Percentiles rank a stretch among this genome's conserved stretches.
phyloP scores from a whole-genome alignment of 129 eudicot species.

The Centella asiatica region DNA sequence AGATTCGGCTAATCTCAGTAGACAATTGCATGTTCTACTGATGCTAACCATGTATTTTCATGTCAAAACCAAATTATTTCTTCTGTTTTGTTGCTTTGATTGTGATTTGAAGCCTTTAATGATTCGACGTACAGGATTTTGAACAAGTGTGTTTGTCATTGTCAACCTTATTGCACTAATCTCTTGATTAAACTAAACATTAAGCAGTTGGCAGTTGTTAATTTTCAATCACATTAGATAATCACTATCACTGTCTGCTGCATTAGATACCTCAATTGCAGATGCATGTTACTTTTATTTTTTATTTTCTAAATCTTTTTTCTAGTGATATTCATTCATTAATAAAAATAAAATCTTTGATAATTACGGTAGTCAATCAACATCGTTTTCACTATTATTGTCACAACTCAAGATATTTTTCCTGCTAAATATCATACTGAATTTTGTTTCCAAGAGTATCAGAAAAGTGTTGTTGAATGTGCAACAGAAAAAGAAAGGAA shows the following conservation, averaged over 20 bases:
- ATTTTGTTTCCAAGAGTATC: neutral
- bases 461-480: neutral
- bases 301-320: too few relatives aligned
- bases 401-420: too few relatives aligned
- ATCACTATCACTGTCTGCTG: neutral
- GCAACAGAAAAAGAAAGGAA: slow-evolving; percentile 1
- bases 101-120: neutral
- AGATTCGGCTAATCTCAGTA: neutral
- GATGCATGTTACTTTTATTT: neutral
- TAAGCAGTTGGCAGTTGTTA: neutral
- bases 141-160: slow-evolving; percentile 6
- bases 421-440: too few relatives aligned
- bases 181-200: neutral
- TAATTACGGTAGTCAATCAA: too few relatives aligned
- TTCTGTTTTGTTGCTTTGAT: neutral
- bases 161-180: slow-evolving; percentile 5
- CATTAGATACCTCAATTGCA: neutral
- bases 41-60: neutral
- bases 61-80: neutral
- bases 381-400: too few relatives aligned
- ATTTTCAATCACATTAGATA: neutral
- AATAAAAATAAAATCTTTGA: too few relatives aligned
- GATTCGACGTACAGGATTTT: neutral
- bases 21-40: neutral
- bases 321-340: too few relatives aligned